Base-by-base conservation (phyloP, 2,329 filamentous ascomycete genomes). In the Drechslerella stenobrocha region DNA sequence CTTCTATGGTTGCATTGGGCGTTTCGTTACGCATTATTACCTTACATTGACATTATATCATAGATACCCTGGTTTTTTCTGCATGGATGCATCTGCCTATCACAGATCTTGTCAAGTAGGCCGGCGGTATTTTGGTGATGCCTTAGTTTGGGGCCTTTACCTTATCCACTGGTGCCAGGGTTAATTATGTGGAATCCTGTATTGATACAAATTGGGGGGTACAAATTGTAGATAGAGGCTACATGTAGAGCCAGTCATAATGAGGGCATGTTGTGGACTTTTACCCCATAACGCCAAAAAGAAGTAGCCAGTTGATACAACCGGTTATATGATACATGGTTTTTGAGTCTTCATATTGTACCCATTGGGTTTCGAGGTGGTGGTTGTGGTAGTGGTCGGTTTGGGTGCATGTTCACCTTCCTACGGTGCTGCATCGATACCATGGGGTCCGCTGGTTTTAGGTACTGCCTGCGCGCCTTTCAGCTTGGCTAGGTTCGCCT, bases 401-500 rank as follows among this genome's bases (percentile, higher is more conserved):
- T 40, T 23, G 8, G 3, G n/a, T n/a, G n/a, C n/a, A 37, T 4
- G 15, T 44, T n/a, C 2, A 2, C 20, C 30, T 22, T 22, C 22
- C 34, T 37, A 67, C 46, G 53, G 40, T n/a, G 45, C 57, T 15
- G 44, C 59, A 64, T 70, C 65, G 18, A 65, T 53, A 2, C 48
- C 66, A 26, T 67, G 55, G 3, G 56, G 56, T 26, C 61, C 59
- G 22, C 52, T 56, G 8, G 8, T 57, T 13, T 48, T 70, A 13
- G 59, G 52, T n/a, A 67, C 53, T 3, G 57, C 44, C n/a, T 66
- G 48, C 5, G 45, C 42, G 1, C 44, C 75, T 72, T 82, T 82
- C 70, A 85, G 82, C 72, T 82, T 79, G 71, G 80, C 80, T 71
- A 89, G 73, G 76, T 87, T 96, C 79, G 96, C 89, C 76, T 97